Base-by-base conservation (phyloP, 1,284 basidiomycete species). In the Rhodotorula sp. region DNA sequence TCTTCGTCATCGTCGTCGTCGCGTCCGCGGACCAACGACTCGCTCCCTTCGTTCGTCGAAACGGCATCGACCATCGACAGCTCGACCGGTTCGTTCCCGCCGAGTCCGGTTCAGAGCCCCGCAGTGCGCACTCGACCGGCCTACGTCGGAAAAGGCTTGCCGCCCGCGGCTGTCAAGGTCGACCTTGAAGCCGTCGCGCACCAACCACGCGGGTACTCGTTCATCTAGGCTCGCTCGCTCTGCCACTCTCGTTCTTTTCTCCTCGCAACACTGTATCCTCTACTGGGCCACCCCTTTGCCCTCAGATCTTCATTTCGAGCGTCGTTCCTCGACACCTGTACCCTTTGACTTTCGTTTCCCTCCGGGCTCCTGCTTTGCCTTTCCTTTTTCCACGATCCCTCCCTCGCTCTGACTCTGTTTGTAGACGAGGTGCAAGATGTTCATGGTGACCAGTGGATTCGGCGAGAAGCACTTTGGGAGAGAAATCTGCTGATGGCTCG, bases 21-120 rank as follows among this genome's bases (percentile, higher is more conserved):
- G 4, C 65, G 74, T 15, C 74, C 69, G 10, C 51, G 67, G 18
- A 73, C 74, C 37, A 73, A 72, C 68, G 72, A 73, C 49, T 71
- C 67, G 18, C 61, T 71, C 1, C 66, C 72, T 2, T 66, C 63
- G 18, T 73, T 60, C 53, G 67, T 62, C 20, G 57, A 60, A n/a
- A 68, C 64, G 56, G 69, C 57, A 17, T 33, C 60, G 29, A 69
- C 67, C 29, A 33, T 45, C 45, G 61, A 64, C 55, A 10, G 8
- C 14, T 59, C 67, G 33, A 64, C 33, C 14, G 66, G 62, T n/a
- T 61, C 58, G 26, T 67, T 60, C 49, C 69, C 69, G n/a, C 69
- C 69, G 18, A 62, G 57, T 8, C 70, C 69, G 8, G 62, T 66
- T 1, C 64, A 63, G 33, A 49, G 48, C 8, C 68, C 60, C 37